These are phyloP conservation scores for Cubamyces lactineus DNA, from an alignment of 768 basidiomycete genomes.

Conservation along the genomic window DNA sequence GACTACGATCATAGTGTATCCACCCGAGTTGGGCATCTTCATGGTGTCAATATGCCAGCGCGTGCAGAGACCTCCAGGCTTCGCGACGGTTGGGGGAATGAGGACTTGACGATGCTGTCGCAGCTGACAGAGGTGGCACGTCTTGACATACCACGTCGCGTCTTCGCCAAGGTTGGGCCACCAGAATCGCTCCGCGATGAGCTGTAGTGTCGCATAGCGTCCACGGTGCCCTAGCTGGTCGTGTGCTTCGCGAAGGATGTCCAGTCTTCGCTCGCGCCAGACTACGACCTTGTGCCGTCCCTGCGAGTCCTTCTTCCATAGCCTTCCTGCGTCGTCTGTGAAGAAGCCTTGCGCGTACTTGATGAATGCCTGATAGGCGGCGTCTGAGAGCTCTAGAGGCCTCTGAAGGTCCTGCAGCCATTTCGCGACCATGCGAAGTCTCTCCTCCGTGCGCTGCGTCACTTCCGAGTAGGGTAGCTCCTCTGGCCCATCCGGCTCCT, in stretches of 20 bases:
- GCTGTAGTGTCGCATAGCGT: constrained; percentile 2
- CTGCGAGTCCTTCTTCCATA: constrained; percentile 9
- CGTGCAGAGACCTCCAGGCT: constrained; percentile 32
- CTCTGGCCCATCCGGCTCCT: too few species aligned
- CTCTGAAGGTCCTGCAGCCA: too few species aligned
- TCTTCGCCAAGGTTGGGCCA: constrained; percentile 31
- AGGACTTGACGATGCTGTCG: constrained; percentile 26
- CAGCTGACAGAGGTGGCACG: constrained; percentile 45
- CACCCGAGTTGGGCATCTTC: constrained; percentile 40
- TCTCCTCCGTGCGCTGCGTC: too few species aligned
- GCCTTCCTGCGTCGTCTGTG: not conserved
- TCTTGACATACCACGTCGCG: constrained; percentile 27
- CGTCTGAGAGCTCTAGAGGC: too few species aligned
- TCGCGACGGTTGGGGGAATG: constrained; percentile 27
- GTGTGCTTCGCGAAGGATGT: constrained; percentile 16
- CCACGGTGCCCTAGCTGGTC: constrained; percentile 30
- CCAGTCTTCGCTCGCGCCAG: not conserved
- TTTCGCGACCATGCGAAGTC: too few species aligned
- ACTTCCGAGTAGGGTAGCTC: too few species aligned
- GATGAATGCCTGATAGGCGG: too few species aligned
- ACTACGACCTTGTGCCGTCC: constrained; percentile 23
- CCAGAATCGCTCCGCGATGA: constrained; percentile 28
- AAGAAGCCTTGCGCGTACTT: too few species aligned
- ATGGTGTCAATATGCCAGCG: constrained; percentile 46
- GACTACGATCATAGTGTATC: constrained; percentile 42